Evolutionary conservation across 1,139 yeast species (phyloP).

Genomic region (Lipomyces yarrowii): DNA sequence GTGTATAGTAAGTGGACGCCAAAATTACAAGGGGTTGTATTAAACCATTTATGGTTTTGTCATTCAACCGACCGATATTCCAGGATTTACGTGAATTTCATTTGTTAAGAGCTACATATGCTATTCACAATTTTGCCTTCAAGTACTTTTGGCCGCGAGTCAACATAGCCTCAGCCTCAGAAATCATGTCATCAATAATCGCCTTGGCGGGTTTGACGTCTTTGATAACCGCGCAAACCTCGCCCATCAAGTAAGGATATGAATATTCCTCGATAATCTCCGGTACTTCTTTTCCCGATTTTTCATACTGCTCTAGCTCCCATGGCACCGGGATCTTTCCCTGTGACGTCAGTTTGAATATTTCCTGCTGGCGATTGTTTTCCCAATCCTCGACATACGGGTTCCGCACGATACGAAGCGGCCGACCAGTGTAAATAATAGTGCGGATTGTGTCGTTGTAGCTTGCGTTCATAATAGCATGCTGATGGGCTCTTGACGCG

Average conservation of each 20-base stretch:
- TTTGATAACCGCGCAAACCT: conserved; percentile 37
- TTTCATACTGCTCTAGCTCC: conserved; percentile 35
- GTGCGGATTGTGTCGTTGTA: conserved; percentile 38
- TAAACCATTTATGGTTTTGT: too few relatives aligned
- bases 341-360: conserved; percentile 32
- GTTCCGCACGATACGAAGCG: conserved; percentile 36
- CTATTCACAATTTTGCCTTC: conserved; percentile 17
- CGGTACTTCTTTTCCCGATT: conserved; percentile 30
- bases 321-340: conserved; percentile 36
- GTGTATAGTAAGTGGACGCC: too few relatives aligned
- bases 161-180: conserved; percentile 34
- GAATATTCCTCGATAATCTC: conserved; percentile 30
- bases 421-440: conserved; percentile 38
- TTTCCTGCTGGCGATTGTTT: conserved; percentile 34
- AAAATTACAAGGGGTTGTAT: too few relatives aligned
- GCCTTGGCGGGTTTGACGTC: conserved; percentile 37
- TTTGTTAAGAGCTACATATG: background rate
- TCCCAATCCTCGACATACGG: conserved; percentile 38
- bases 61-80: background rate
- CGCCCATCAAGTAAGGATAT: conserved; percentile 37
- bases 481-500: conserved; percentile 36
- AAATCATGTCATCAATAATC: conserved; percentile 37
- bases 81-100: background rate
- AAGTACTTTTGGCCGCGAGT: conserved; percentile 11
- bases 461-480: conserved; percentile 34